Conservation (phyloP, 2,329 filamentous ascomycete species). For the Nothophaeocryptopus gaeumannii region DNA sequence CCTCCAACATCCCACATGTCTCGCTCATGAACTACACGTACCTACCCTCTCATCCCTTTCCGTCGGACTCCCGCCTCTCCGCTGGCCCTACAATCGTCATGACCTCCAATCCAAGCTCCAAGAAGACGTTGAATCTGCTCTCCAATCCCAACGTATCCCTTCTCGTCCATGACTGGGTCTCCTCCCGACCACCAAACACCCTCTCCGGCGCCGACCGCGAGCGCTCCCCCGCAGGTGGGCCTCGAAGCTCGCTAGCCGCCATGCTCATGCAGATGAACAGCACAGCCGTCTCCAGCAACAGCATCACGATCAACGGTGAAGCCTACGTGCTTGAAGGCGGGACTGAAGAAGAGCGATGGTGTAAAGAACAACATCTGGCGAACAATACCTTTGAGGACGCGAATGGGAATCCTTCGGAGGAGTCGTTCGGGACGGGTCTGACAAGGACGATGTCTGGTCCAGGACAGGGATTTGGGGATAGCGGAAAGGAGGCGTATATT, state of each 20-base stretch:
- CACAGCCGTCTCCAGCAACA: constrained; percentile 81
- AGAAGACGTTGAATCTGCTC: constrained; percentile 77
- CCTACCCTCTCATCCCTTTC: constrained; percentile 56
- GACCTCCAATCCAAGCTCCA: constrained; percentile 77
- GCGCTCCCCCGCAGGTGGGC: constrained; percentile 62
- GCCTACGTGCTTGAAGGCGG: constrained; percentile 70
- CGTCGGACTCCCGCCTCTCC: constrained; percentile 44
- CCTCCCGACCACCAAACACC: constrained; percentile 73
- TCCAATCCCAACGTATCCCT: constrained; percentile 85
- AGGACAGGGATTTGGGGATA: constrained; percentile 26
- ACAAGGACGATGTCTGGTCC: constrained; percentile 6
- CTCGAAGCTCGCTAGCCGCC: constrained; percentile 71
- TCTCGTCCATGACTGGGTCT: constrained; percentile 98
- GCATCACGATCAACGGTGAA: constrained; percentile 87
- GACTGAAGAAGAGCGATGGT: constrained; percentile 80
- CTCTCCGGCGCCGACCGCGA: constrained; percentile 46
- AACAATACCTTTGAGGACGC: constrained; percentile 67
- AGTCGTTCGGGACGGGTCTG: constrained; percentile 23
- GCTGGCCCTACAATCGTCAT: constrained; percentile 71
- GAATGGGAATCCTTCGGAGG: constrained; percentile 27
- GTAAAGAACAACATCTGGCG: constrained; percentile 76
- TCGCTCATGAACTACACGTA: constrained; percentile 99
- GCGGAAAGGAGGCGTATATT: constrained; percentile 64
- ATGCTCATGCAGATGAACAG: constrained; percentile 90
- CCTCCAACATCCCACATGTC: constrained; percentile 79